Base-by-base conservation (phyloP, 768 basidiomycete genomes). In the Phylloporus arenicola region DNA sequence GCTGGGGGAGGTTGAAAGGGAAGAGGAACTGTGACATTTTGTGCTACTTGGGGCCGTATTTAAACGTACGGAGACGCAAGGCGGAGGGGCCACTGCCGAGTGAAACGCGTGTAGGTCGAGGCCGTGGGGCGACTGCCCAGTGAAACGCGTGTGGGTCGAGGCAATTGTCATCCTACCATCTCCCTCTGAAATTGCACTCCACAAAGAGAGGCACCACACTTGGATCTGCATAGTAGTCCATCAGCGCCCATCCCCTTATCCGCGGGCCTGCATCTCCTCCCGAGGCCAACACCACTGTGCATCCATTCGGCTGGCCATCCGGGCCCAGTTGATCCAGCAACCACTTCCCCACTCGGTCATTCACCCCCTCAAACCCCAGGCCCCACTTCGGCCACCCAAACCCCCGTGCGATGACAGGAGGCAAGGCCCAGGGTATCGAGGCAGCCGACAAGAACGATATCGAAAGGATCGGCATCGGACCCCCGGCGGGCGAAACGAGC, bases 321-420 rank as follows among this genome's bases (percentile, higher is more conserved):
- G 44, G 38, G 30, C 51, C 52, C 24, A 92, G 66, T 52, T 71
- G 67, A 34, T 79, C 75, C 39, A 92, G 61, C 17, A 92, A 63
- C 86, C 90, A 95, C 47, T 69, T 70, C 3, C 78, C 83, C 3
- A 91, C 70, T n/a, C 84, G 75, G 20, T 73, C 74, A 61, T 97
- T 97, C 35, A 93, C 83, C 2, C 93, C 93, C 62, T 89, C 83
- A n/a, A 92, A 72, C 5, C 92, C 92, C 7, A 92, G 60, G 3
- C 85, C 84, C 68, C 77, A 72, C 33, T 74, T 70, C 0, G 90
- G 89, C 83, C 84, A 92, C 13, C 92, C 91, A 59, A 91, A 82
- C 0, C 93, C 93, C 56, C 78, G 79, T 5, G 94, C 89, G 20
- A 95, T 73, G 10, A 76, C 70, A 5, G 85, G 75, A 7, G 93